These are phyloP conservation scores for Aristolochia californica DNA, from an alignment of 164 flowering plant genomes.

Conservation along the genomic window DNA sequence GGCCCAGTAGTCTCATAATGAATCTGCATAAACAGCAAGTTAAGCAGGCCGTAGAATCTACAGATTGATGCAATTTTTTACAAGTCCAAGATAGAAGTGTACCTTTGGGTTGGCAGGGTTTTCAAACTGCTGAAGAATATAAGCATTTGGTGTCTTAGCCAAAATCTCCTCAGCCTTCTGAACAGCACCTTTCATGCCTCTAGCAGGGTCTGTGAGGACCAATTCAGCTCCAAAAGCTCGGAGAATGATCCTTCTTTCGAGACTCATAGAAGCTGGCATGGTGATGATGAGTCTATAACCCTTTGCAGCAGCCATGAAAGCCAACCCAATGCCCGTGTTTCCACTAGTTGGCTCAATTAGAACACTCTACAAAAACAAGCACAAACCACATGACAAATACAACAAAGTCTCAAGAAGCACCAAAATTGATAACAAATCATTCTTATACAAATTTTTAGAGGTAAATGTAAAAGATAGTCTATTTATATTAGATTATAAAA, in stretches of 20 bases:
- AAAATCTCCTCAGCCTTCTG: conserved; percentile 42
- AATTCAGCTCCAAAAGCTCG: conserved; percentile 57
- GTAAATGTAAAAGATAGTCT: conserved; percentile 10
- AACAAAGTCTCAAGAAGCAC: background rate
- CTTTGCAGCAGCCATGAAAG: conserved; percentile 49
- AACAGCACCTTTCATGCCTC: conserved; percentile 41
- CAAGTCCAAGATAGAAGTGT: background rate
- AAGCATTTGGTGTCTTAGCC: conserved; percentile 38
- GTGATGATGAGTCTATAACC: conserved; percentile 42
- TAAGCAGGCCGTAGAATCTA: too few relatives aligned
- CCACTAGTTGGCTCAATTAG: conserved; percentile 49
- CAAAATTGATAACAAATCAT: background rate
- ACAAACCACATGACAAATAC: background rate
- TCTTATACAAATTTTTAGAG: conserved; percentile 51
- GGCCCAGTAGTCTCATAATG: conserved; percentile 63
- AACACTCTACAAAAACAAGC: conserved; percentile 26
- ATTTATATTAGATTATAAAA: too few relatives aligned
- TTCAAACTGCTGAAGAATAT: conserved; percentile 44
- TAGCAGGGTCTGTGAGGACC: conserved; percentile 38
- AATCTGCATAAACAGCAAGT: conserved; percentile 18
- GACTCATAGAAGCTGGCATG: conserved; percentile 43
- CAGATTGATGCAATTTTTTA: background rate
- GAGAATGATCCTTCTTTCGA: conserved; percentile 42
- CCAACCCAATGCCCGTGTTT: conserved; percentile 55
- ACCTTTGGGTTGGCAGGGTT: conserved; percentile 57